Percentiles rank a stretch among this genome's conserved stretches.
These are phyloP conservation scores for Acacia confusa DNA, from an alignment of 306 rosid species.

Conservation along the genomic window DNA sequence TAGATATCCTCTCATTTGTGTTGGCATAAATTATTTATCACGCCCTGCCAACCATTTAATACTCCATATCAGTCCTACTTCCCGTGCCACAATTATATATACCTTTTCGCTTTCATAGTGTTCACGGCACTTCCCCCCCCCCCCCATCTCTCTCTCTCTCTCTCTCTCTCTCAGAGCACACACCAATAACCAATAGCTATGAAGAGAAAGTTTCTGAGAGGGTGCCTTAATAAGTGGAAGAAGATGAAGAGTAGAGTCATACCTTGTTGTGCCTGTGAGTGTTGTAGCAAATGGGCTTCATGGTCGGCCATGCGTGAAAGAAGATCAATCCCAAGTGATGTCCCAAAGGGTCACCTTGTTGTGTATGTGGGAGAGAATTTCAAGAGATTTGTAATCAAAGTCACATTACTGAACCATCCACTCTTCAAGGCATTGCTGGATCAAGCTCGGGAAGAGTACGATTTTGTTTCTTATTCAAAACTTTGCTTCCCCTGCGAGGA, in stretches of 20 bases:
- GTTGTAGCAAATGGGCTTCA: conserved; percentile 52
- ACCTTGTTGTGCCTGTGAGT: conserved; percentile 51
- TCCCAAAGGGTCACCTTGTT: conserved; percentile 94
- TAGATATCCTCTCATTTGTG: conserved; percentile 1
- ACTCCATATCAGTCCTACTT: conserved; percentile 32
- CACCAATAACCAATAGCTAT: conserved; percentile 19
- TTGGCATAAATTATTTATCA: conserved; percentile 47
- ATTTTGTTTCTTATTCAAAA: conserved; percentile 62
- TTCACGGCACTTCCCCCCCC: conserved; percentile 31
- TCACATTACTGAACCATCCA: conserved; percentile 71
- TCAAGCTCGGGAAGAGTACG: conserved; percentile 80
- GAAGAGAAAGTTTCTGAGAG: conserved; percentile 49
- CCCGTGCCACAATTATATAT: conserved; percentile 53
- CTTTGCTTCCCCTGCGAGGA: conserved; percentile 87
- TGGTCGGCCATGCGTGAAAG: conserved; percentile 51
- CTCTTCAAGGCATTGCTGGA: conserved; percentile 83
- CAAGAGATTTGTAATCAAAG: conserved; percentile 81
- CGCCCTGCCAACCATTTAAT: conserved; percentile 54
- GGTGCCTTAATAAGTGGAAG: conserved; percentile 68
- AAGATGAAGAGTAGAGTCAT: conserved; percentile 50
- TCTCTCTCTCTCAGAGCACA: neutral
- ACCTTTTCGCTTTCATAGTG: conserved; percentile 46
- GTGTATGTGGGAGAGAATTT: conserved; percentile 78
- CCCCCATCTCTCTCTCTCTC: neutral
- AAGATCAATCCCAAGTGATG: conserved; percentile 72